Base-by-base conservation (phyloP, 176 grass and related monocot species). In the Dendrocalamus sinicus region DNA sequence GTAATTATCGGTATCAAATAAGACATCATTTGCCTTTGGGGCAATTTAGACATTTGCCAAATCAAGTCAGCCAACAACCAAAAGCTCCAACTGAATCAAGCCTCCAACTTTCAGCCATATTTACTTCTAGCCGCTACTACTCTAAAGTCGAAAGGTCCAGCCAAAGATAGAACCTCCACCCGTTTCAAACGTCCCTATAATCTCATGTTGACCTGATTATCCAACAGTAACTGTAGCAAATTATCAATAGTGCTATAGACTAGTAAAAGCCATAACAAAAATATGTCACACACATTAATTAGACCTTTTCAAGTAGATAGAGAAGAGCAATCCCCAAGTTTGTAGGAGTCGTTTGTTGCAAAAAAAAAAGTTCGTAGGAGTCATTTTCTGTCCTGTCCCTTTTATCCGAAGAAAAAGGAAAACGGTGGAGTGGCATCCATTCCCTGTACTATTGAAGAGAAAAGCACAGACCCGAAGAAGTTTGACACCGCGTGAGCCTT, bases 381-480 rank as follows among this genome's bases (percentile, higher is more conserved):
- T 64, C 70, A 26, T 54, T 53, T 64, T 63, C 46, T 28, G 72
- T 66, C 59, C 32, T 67, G 67, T 75, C 54, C 72, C 28, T 54
- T 43, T 23, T 12, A 43, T 84, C 58, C 20, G 2, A 84, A 76
- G 72, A 76, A 76, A 84, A 19, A 9, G 0, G 45, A 53, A 48
- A 41, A 12, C 41, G 3, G 82, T 24, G 47, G 32, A 41, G 53
- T 43, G 0, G 72, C 72, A 41, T 66, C 72, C 41, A 26, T 84
- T 75, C 71, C 8, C 13, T 76, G 46, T 54, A 84, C 4, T 32
- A 8, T 52, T 17, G 70, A 19, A 30, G 24, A 54, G 64, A 75
- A 54, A 53, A 53, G 8, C 17, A 23, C 11, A 3, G 35, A 16
- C 53, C 17, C 20, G 5, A 81, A 37, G 15, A 86, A 66, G 15